A percentile compares a stretch with the other conserved stretches of the same genome.
Evolutionary conservation across 1,284 basidiomycete genomes (phyloP).

Genomic region (Trichosporon ovoides): DNA sequence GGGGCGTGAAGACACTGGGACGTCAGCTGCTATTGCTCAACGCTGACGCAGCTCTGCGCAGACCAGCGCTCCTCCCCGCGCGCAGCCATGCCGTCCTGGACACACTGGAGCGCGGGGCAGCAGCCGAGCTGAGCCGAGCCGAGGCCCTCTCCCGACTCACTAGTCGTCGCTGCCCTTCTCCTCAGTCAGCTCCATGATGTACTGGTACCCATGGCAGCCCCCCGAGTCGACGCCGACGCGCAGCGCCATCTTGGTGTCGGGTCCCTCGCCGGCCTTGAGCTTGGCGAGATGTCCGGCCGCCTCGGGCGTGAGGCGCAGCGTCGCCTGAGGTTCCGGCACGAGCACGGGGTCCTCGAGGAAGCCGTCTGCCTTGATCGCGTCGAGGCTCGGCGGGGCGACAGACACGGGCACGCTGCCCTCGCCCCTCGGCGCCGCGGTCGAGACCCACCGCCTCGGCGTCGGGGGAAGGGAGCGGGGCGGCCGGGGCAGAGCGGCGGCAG

Average conservation of each 20-base stretch:
- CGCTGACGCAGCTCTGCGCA: no score
- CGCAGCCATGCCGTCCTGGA: no score
- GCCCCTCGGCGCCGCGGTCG: background rate
- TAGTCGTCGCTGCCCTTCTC: slow-evolving; percentile 52
- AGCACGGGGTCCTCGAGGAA: slow-evolving; percentile 44
- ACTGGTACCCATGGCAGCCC: slow-evolving; percentile 58
- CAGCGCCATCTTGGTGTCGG: slow-evolving; percentile 46
- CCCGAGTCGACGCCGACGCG: slow-evolving; percentile 55
- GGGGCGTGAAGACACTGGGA: slow-evolving; percentile 37
- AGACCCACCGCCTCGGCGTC: background rate
- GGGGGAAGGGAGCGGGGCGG: no score
- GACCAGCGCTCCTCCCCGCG: no score
- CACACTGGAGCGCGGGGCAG: no score
- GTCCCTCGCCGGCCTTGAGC: slow-evolving; percentile 47
- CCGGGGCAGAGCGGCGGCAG: no score
- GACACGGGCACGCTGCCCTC: slow-evolving; percentile 10
- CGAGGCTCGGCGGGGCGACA: slow-evolving; percentile 36
- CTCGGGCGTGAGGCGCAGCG: slow-evolving; percentile 38
- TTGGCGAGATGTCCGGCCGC: slow-evolving; percentile 44
- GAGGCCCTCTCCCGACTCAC: slow-evolving; percentile 47
- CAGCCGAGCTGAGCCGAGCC: background rate
- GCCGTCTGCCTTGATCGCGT: slow-evolving; percentile 42
- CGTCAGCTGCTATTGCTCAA: background rate
- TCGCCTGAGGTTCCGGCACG: slow-evolving; percentile 34
- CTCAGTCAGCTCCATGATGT: slow-evolving; percentile 54